phyloP scores from a whole-genome alignment of 768 basidiomycete genomes.

The Boletus subparvulus region DNA sequence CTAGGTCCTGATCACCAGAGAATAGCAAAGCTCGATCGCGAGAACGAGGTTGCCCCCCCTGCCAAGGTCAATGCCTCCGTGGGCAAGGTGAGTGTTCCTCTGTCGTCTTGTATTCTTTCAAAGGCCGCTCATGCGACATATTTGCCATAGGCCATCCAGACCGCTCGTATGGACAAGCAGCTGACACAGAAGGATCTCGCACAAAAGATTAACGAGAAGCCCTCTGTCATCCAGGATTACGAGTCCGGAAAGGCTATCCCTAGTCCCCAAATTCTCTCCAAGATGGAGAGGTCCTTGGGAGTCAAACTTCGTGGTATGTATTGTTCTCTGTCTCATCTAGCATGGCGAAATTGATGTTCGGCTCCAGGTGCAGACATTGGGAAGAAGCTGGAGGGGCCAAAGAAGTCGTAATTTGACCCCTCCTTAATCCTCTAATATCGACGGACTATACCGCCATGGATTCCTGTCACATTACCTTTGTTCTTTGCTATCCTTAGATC shows the following conservation, averaged over 20 bases:
- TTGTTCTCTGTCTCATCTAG: background rate
- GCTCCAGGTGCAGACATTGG: slow-evolving; percentile 73
- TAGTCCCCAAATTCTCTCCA: slow-evolving; percentile 79
- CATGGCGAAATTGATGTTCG: slow-evolving; percentile 2
- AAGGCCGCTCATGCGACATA: slow-evolving; percentile 1
- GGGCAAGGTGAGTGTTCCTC: slow-evolving; percentile 55
- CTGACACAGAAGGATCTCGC: slow-evolving; percentile 92
- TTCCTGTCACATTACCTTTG: slow-evolving; percentile 17
- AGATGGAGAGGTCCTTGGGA: slow-evolving; percentile 82
- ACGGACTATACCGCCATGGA: slow-evolving; percentile 22
- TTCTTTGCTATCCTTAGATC: slow-evolving; percentile 24
- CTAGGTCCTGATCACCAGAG: slow-evolving; percentile 89
- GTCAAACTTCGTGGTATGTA: slow-evolving; percentile 85
- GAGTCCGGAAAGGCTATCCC: slow-evolving; percentile 87
- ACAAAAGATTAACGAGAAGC: slow-evolving; percentile 92
- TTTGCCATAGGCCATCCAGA: slow-evolving; percentile 69
- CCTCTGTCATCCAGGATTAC: slow-evolving; percentile 83
- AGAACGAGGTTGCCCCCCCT: slow-evolving; percentile 94
- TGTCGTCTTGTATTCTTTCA: background rate
- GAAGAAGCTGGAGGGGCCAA: slow-evolving; percentile 78
- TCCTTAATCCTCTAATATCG: slow-evolving; percentile 36
- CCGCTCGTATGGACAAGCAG: slow-evolving; percentile 72
- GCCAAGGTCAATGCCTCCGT: slow-evolving; percentile 71
- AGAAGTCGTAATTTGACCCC: slow-evolving; percentile 59
- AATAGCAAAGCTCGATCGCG: slow-evolving; percentile 91